A percentile compares a stretch with the other conserved stretches of the same genome.
Conservation (phyloP, 208 protist genomes). For the Acanthamoeba sp. region DNA sequence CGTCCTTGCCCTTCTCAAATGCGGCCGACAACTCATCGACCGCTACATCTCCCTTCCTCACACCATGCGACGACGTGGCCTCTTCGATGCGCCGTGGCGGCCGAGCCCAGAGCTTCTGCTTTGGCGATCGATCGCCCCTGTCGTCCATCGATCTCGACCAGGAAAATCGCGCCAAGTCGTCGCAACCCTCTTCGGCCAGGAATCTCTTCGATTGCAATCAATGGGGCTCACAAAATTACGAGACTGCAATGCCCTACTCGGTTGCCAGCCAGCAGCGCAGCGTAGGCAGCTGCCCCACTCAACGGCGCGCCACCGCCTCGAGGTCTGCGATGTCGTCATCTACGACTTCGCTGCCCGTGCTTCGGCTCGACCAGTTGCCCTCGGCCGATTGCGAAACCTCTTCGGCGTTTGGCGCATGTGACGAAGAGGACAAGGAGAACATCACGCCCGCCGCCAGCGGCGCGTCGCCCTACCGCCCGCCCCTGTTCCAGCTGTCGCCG, state of each 20-base stretch:
- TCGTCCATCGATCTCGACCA: neutral
- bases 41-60: neutral
- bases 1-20: neutral
- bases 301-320: neutral
- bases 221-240: too few species aligned
- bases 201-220: neutral
- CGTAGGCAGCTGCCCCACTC: neutral
- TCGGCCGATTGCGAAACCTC: neutral
- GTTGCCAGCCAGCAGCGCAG: neutral
- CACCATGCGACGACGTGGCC: neutral
- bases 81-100: neutral
- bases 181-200: too few species aligned
- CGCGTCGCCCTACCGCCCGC: neutral
- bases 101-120: neutral
- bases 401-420: too few species aligned
- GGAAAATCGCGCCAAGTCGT: neutral
- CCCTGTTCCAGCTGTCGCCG: neutral
- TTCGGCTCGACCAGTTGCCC: neutral
- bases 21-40: too few species aligned
- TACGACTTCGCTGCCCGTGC: neutral
- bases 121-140: neutral
- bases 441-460: neutral
- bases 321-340: too few species aligned
- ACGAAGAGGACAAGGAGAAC: neutral
- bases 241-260: neutral